Evolutionary conservation across 768 basidiomycete species (phyloP).

Genomic region (Mycena crocata): DNA sequence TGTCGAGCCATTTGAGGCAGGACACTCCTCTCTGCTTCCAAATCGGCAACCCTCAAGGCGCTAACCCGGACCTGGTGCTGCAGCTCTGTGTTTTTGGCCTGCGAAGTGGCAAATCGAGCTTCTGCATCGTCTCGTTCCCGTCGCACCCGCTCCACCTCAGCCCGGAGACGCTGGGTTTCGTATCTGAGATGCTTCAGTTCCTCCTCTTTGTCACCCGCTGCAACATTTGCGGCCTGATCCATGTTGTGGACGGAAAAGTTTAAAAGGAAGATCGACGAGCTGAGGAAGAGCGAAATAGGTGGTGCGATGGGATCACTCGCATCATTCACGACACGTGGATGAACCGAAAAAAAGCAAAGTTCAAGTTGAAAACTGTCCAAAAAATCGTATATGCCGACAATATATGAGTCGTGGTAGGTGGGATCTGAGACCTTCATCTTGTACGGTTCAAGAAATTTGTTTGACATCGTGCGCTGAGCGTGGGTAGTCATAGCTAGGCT

Average conservation of each 20-base stretch:
- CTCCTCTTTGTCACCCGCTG: background rate
- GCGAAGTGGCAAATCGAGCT: background rate
- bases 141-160: slow-evolving; percentile 5
- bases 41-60: background rate
- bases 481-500: no score
- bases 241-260: background rate
- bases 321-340: no score
- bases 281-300: no score
- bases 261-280: no score
- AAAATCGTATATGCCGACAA: no score
- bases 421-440: no score
- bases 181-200: background rate
- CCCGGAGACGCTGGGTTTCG: slow-evolving; percentile 11
- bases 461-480: no score
- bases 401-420: no score
- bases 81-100: background rate
- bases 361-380: no score
- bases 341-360: no score
- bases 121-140: slow-evolving; percentile 15
- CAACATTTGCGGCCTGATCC: background rate
- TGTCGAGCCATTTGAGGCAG: background rate
- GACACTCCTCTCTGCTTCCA: background rate
- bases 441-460: no score
- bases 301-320: no score
- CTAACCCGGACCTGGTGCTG: slow-evolving; percentile 8